Base-by-base conservation (phyloP, 495 filamentous ascomycete species). In the Neurospora sp. region DNA sequence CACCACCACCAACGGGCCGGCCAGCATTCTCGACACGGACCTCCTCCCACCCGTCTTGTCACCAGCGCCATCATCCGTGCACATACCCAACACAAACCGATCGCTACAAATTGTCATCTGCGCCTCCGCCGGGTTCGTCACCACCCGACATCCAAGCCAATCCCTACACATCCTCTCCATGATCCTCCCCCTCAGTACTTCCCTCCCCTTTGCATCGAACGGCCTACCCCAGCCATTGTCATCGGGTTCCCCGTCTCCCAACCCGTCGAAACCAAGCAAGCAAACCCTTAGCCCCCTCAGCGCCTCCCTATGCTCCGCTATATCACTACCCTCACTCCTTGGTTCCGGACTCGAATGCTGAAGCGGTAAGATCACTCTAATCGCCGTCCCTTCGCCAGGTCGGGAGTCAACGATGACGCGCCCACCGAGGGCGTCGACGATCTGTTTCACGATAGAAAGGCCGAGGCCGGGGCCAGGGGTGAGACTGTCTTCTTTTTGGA, bases 381-480 rank as follows among this genome's bases (percentile, higher is more conserved):
- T 85, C 41, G 88, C 85, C 0, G 91, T 92, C 0, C 91, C 90
- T 5, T 82, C 79, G 0, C 85, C 88, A 10, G 82, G 73, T 31
- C 87, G 81, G 71, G 89, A 91, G 11, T 83, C 81, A 11, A 94
- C 83, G 4, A 86, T 83, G 42, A 94, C 86, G 5, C 83, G 80
- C 0, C 92, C 89, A 7, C 84, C 83, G 2, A 94, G 81, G 42
- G 85, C 85, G 39, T 81, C 83, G 5, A 92, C 83, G 11, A 94
- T 85, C 69, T 92, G 89, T 27, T 86, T 86, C 0, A 93, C 89
- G 69, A 94, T 89, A 59, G 87, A 88, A 41, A 94, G 84, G 0
- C 91, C 91, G 1, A 93, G 84, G 2, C 92, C 92, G 8, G 90
- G 88, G 14, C 92, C 92, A 11, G 87, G 84, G 0, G 88, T 85